Base-by-base conservation (phyloP, 2,329 filamentous ascomycete species). In the Xylaria sp. region DNA sequence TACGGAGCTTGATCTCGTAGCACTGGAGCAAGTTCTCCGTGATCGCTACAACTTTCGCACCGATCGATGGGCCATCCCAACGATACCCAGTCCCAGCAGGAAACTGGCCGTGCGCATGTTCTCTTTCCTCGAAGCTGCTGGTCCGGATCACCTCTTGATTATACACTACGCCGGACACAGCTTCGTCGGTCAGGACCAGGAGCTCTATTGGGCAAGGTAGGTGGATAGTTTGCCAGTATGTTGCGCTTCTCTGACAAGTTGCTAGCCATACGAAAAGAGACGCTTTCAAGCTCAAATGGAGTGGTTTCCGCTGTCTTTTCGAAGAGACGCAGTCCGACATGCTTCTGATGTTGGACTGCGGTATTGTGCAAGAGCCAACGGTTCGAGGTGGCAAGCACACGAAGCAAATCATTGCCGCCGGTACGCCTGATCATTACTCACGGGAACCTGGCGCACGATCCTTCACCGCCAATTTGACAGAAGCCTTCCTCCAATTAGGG, bases 131-230 rank as follows among this genome's bases (percentile, higher is more conserved):
- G 83, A 86, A 65, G 76, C 81, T 54, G 80, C 82, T 34, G 74
- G 77, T 44, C 77, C 80, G 37, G 82, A 86, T 64, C 83, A 87
- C 66, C 77, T 88, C 19, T 73, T 87, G 63, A 83, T 88, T 62
- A 79, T 88, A 63, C 86, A 87, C 70, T 88, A 88, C 69, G 81
- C 82, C 63, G 85, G 85, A 35, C 76, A 85, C 68, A 83, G 83
- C 64, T 86, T 80, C 66, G 74, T 82, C 46, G 80, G 80, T n/a
- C 66, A 76, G 9, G 83, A 87, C 69, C 80, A 80, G 66, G 83
- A 87, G 71, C 75, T 87, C 30, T 87, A 85, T 70, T 88, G 85
- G 85, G 83, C 85, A 59, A 83, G 83, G 85, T 88, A 78, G 76
- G 84, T 79, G 59, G 39, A 63, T 66, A 34, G 63, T 52, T 60